Conservation (phyloP, 371 early-diverging fungal genomes). For the Smittium mucronatum region DNA sequence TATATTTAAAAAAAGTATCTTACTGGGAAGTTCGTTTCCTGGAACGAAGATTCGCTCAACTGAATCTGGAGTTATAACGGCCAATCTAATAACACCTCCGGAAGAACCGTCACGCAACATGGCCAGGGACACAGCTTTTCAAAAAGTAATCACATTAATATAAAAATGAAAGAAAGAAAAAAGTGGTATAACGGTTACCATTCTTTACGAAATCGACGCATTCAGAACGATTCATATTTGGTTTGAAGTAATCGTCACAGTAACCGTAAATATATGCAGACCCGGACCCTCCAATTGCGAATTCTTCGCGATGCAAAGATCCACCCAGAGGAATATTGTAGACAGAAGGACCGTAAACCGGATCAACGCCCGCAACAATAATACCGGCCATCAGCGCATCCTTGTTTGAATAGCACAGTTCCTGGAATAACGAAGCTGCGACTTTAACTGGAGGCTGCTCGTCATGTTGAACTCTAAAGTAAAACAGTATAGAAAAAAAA, state of each 20-base stretch:
- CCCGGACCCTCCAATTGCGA: slow-evolving; percentile 96
- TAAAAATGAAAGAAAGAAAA: background rate
- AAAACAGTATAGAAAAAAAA: background rate
- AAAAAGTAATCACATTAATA: background rate
- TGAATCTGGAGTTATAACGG: slow-evolving; percentile 83
- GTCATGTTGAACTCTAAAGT: slow-evolving; percentile 64
- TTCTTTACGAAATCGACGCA: slow-evolving; percentile 90
- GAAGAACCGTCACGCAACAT: slow-evolving; percentile 97
- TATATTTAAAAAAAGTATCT: background rate
- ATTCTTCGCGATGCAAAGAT: slow-evolving; percentile 80
- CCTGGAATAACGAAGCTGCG: slow-evolving; percentile 88
- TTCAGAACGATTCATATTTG: slow-evolving; percentile 83
- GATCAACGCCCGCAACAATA: slow-evolving; percentile 98
- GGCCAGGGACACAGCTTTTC: slow-evolving; percentile 78
- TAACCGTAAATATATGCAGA: slow-evolving; percentile 97
- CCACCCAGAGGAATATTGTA: slow-evolving; percentile 94
- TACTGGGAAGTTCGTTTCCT: slow-evolving; percentile 65
- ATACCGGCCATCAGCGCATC: slow-evolving; percentile 86
- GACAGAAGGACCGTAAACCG: slow-evolving; percentile 78
- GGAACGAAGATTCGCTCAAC: slow-evolving; percentile 85
- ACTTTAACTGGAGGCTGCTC: slow-evolving; percentile 76
- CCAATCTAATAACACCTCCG: slow-evolving; percentile 96
- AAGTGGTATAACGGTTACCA: slow-evolving; percentile 40
- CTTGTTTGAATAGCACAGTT: slow-evolving; percentile 93
- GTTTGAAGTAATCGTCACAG: slow-evolving; percentile 81